Conservation (phyloP, 83 land plant genomes). For the Picea engelmannii region DNA sequence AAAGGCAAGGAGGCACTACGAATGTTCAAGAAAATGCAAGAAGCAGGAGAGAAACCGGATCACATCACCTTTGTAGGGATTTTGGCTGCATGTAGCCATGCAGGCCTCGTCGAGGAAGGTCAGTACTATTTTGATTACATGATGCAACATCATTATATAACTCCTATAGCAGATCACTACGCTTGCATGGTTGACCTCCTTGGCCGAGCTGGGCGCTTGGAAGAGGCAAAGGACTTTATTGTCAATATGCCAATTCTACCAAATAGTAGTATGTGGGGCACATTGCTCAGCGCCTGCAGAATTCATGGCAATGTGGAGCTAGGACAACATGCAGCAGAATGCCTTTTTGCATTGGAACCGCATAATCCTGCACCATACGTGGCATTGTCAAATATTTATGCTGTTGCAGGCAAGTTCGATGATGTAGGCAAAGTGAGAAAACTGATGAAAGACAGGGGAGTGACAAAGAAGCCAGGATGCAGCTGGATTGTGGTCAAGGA, state of each 20-base stretch:
- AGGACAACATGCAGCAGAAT: constrained; percentile 29
- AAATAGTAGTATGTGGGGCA: constrained; percentile 32
- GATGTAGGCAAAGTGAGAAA: neutral
- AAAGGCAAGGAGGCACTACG: constrained; percentile 32
- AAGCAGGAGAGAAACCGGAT: constrained; percentile 39
- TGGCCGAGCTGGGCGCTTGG: constrained; percentile 45
- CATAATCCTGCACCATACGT: constrained; percentile 38
- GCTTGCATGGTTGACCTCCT: constrained; percentile 63
- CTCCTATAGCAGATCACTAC: constrained; percentile 47
- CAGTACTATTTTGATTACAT: constrained; percentile 34
- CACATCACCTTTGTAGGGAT: constrained; percentile 47
- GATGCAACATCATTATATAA: constrained; percentile 38
- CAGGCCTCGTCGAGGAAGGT: constrained; percentile 50
- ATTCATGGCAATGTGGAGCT: constrained; percentile 39
- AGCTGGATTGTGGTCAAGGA: neutral
- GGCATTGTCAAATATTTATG: constrained; percentile 46
- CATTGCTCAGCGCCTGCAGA: constrained; percentile 49
- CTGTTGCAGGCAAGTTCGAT: constrained; percentile 19
- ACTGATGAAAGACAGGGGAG: neutral
- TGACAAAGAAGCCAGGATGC: neutral
- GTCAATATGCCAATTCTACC: constrained; percentile 23
- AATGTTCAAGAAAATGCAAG: too few species aligned
- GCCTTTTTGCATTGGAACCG: constrained; percentile 33
- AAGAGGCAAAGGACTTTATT: constrained; percentile 50
- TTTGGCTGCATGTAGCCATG: constrained; percentile 58